Evolutionary conservation across 1,284 basidiomycete species (phyloP).

Genomic region (Marasmius oreades): DNA sequence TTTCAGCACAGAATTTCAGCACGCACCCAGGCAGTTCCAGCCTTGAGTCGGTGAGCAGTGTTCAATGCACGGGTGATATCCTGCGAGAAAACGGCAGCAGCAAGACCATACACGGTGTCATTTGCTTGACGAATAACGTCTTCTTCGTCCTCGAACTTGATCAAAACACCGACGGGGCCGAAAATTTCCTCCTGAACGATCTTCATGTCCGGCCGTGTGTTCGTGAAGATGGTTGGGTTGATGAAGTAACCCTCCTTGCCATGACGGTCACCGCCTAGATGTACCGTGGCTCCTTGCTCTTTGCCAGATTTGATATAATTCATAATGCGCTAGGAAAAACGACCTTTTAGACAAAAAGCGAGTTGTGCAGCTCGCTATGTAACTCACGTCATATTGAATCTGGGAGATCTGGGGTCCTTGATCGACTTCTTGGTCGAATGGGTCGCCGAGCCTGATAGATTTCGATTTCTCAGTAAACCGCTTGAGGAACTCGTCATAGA

Average conservation of each 20-base stretch:
- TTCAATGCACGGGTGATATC: conserved; percentile 75
- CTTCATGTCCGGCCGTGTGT: conserved; percentile 74
- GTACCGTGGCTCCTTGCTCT: conserved; percentile 75
- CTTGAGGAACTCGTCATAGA: conserved; percentile 58
- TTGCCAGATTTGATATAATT: conserved; percentile 85
- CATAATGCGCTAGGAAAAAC: conserved; percentile 61
- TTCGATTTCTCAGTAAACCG: conserved; percentile 46
- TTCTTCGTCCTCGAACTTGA: conserved; percentile 67
- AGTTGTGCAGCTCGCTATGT: too few relatives aligned
- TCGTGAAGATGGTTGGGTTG: conserved; percentile 81
- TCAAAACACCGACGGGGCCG: conserved; percentile 76
- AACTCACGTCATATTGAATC: conserved; percentile 43
- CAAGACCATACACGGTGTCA: conserved; percentile 68
- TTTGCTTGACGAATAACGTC: conserved; percentile 9
- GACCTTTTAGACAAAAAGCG: too few relatives aligned
- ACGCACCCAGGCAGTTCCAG: conserved; percentile 74
- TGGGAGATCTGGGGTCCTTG: conserved; percentile 75
- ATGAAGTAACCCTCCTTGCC: conserved; percentile 75
- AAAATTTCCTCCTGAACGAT: conserved; percentile 91
- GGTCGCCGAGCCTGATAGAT: conserved; percentile 58
- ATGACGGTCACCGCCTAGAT: conserved; percentile 73
- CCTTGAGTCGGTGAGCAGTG: conserved; percentile 75
- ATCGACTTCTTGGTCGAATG: conserved; percentile 59
- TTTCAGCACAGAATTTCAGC: too few relatives aligned
- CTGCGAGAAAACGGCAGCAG: conserved; percentile 80